A percentile compares a stretch with the other conserved stretches of the same genome.
These are phyloP conservation scores for Nicotiana tomentosiformis DNA, from an alignment of 257 asterid species.

Conservation along the genomic window DNA sequence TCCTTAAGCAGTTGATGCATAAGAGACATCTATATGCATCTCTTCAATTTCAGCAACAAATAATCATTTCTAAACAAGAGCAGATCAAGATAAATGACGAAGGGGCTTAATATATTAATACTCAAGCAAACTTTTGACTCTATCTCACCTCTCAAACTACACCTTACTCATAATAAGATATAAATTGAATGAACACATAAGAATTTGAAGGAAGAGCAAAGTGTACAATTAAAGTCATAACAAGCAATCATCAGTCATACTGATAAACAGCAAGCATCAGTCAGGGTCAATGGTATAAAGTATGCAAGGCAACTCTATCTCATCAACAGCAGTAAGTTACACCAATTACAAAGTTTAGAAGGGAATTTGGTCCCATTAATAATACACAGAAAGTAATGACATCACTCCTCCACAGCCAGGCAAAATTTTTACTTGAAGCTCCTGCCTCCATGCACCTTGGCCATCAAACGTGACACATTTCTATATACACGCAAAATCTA, in stretches of 20 bases:
- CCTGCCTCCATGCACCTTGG: not conserved
- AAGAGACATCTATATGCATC: not conserved
- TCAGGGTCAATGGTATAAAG: not conserved
- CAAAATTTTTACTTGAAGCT: conserved; percentile 2
- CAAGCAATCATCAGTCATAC: not conserved
- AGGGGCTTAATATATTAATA: not conserved
- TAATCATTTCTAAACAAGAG: not conserved
- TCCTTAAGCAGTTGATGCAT: not conserved
- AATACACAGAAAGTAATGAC: not conserved
- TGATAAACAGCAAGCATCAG: not conserved
- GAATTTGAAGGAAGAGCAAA: not conserved
- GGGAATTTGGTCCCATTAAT: not conserved
- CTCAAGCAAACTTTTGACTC: not conserved
- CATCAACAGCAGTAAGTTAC: not conserved
- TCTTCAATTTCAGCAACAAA: not conserved
- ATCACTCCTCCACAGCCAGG: not conserved
- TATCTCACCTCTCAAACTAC: not conserved
- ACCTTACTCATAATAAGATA: not conserved
- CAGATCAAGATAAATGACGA: not conserved
- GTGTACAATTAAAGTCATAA: not conserved
- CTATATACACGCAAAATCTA: not conserved
- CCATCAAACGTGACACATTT: not conserved
- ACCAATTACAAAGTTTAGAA: not conserved
- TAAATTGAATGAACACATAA: not conserved
- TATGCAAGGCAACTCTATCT: not conserved